Conservation (phyloP, 768 basidiomycete species). For the Dendrothele bispora region DNA sequence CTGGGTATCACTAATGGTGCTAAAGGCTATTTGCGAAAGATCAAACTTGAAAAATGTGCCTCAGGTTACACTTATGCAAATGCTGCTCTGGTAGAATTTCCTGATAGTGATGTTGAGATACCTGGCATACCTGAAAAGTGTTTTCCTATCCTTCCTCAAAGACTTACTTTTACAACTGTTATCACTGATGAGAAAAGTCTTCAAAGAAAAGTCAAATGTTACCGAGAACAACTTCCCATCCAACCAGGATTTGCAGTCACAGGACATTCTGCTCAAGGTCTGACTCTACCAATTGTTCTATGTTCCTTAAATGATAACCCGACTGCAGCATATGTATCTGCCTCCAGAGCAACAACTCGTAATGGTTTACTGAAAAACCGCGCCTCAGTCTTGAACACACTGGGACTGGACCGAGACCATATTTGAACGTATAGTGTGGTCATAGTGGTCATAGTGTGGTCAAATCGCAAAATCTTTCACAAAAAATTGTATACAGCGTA, state of each 20-base stretch:
- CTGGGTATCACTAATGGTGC: constrained; percentile 25
- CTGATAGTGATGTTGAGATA: neutral
- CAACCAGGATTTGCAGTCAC: constrained; percentile 30
- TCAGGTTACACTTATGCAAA: neutral
- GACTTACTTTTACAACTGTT: constrained; percentile 4
- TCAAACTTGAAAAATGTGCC: neutral
- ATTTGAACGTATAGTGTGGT: no score
- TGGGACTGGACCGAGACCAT: no score
- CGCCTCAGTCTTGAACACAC: no score
- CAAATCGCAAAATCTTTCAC: no score
- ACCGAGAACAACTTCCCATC: constrained; percentile 20
- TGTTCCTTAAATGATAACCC: no score
- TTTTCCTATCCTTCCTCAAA: constrained; percentile 5
- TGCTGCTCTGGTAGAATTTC: neutral
- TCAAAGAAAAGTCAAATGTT: neutral
- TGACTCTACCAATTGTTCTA: no score
- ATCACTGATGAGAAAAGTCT: neutral
- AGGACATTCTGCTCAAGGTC: constrained; percentile 27
- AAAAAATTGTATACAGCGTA: no score
- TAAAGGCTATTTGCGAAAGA: neutral
- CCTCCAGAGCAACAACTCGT: no score
- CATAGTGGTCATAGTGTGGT: no score
- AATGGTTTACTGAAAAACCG: no score
- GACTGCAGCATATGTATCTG: no score
- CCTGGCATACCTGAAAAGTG: neutral